Evolutionary conservation across 1,284 basidiomycete genomes (phyloP).

Genomic region (Trichosporon sp.): DNA sequence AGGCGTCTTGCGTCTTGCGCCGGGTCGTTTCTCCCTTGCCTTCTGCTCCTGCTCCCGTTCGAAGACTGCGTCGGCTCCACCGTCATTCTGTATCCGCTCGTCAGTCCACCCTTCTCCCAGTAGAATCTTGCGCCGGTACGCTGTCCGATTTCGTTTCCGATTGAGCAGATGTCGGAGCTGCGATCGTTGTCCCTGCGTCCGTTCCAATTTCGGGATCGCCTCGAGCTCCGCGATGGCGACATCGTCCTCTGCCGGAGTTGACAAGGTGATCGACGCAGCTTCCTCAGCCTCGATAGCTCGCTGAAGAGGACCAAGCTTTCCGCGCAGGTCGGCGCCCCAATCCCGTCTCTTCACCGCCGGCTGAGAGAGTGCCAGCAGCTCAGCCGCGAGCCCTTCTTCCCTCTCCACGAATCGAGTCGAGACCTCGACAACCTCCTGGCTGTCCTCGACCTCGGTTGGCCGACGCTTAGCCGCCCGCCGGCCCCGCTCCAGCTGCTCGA

Average conservation of each 20-base stretch:
- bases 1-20: not conserved
- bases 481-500: conserved; percentile 50
- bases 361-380: not conserved
- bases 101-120: conserved; percentile 23
- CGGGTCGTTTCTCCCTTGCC: not conserved
- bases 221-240: conserved; percentile 18
- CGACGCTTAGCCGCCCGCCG: not conserved
- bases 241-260: conserved; percentile 11
- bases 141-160: conserved; percentile 21
- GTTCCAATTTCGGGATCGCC: conserved; percentile 20
- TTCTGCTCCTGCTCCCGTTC: not conserved
- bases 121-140: conserved; percentile 23
- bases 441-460: not conserved
- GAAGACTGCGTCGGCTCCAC: conserved; percentile 31
- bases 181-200: conserved; percentile 18
- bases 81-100: conserved; percentile 21
- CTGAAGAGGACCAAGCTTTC: not conserved
- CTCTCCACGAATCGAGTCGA: conserved; percentile 56
- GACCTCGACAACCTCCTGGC: conserved; percentile 50
- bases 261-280: no score
- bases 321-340: not conserved
- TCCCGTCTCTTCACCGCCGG: not conserved
- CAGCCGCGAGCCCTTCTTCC: conserved; percentile 57
- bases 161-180: conserved; percentile 19
- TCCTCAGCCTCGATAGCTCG: not conserved